Percentiles rank a stretch among this genome's conserved stretches.
These are phyloP conservation scores for Hibiscus syriacus DNA, from an alignment of 345 rosid genomes.

Conservation along the genomic window DNA sequence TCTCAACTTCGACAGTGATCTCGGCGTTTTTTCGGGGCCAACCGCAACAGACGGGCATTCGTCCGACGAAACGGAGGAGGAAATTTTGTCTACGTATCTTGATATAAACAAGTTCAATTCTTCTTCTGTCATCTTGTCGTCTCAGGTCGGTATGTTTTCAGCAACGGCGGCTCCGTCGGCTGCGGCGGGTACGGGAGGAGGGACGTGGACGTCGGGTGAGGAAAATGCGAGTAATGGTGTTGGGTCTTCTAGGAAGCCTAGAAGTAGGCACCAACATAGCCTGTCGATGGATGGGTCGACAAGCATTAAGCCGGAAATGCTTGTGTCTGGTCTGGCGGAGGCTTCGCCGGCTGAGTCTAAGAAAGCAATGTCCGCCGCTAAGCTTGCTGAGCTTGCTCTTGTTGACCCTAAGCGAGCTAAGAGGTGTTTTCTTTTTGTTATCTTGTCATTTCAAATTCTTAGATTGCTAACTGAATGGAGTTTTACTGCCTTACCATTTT, in stretches of 20 bases:
- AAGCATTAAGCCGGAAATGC: not conserved
- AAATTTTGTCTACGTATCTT: not conserved
- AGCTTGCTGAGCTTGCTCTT: not conserved
- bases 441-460: too few species aligned
- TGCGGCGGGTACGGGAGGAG: conserved; percentile 6
- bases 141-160: not conserved
- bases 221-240: conserved; percentile 5
- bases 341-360: not conserved
- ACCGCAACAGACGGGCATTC: not conserved
- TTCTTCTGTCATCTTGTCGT: not conserved
- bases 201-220: too few species aligned
- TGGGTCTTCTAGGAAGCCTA: conserved; percentile 19
- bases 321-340: not conserved
- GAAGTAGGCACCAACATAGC: not conserved
- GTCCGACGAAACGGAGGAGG: not conserved
- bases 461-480: too few species aligned
- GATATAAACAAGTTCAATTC: not conserved
- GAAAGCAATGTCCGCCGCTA: not conserved
- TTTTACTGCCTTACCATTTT: too few species aligned
- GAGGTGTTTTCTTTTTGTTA: not conserved
- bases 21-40: not conserved
- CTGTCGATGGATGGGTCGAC: not conserved
- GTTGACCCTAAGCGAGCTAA: not conserved
- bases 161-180: too few species aligned
- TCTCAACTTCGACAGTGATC: not conserved